These are phyloP conservation scores for Pythium angustatum DNA, from an alignment of 352 stramenopile species.

Conservation along the genomic window DNA sequence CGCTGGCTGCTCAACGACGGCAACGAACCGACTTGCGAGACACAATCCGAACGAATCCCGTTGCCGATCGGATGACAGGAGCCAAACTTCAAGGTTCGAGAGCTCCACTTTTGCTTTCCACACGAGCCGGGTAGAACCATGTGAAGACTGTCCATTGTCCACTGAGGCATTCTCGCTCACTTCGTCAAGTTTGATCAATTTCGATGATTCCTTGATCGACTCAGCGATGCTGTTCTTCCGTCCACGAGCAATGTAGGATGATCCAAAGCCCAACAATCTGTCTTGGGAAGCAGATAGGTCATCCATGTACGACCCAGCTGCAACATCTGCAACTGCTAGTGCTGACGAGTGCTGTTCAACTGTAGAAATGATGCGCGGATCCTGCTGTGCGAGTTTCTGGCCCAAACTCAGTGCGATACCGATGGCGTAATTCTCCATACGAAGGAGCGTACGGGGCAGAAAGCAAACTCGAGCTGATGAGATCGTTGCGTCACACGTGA, in stretches of 20 bases:
- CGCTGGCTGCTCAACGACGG: conserved; percentile 13
- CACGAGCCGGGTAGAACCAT: conserved; percentile 16
- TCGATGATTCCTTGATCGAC: conserved; percentile 41
- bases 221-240: conserved; percentile 62
- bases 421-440: conserved; percentile 30
- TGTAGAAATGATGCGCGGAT: conserved; percentile 27
- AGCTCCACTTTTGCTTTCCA: conserved; percentile 52
- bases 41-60: conserved; percentile 54
- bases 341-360: conserved; percentile 19
- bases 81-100: conserved; percentile 59
- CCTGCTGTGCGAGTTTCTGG: conserved; percentile 30
- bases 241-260: conserved; percentile 27
- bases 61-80: conserved; percentile 66
- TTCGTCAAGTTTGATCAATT: conserved; percentile 39
- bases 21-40: conserved; percentile 32
- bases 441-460: conserved; percentile 27
- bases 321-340: conserved; percentile 6
- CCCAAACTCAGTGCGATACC: conserved; percentile 16
- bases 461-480: conserved; percentile 22
- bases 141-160: conserved; percentile 16
- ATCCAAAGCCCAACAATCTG: background rate
- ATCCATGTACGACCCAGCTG: background rate
- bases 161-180: conserved; percentile 7
- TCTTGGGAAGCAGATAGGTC: conserved; percentile 22
- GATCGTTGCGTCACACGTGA: conserved; percentile 6